Base-by-base conservation (phyloP, 805 yeast genomes). In the Brettanomyces anomalus region DNA sequence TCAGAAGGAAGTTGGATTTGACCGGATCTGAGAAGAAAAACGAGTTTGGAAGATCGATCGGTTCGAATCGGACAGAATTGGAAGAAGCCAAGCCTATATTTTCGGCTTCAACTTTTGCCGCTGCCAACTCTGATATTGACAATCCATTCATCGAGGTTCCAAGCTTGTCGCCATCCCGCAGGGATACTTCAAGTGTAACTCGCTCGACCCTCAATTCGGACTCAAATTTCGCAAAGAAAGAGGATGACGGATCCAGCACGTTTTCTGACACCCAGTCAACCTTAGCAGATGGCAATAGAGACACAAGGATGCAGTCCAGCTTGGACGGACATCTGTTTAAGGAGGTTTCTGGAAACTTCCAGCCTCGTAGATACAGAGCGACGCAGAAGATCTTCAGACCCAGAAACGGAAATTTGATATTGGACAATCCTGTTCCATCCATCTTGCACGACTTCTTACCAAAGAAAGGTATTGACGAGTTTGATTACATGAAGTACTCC, bases 381-480 rank as follows among this genome's bases (percentile, higher is more conserved):
- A 60, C 61, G 5, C 65, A 61, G 55, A 82, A 88, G 55, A 82
- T 84, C 53, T 86, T 85, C 59, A 65, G 79, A 55, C 74, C 88
- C 38, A 84, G 81, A 44, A 69, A 81, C 41, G 94, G 96, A 53
- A 79, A 90, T 54, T 74, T 93, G 58, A 87, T 89, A 11, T 70
- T 93, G 43, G 97, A 93, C 58, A 90, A 94, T 54, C 96, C 97
- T 3, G 82, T 93, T 39, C 97, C 99, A 13, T 80, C 88, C 19
- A 93, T 89, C 47, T 70, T 93, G 45, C 77, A 81, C 51, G 80
- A 84, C 47, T 89, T 88, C 50, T 66, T 94, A 43, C 95, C 97
- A 4, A 72, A 87, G 53, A 77, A 93, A 39, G 95, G 86, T 49
- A 81, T 82, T 49, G 96, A 93, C 43, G 99, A 93, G 62, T 93